These are phyloP conservation scores for Monilinia polystroma DNA, from an alignment of 2,329 filamentous ascomycete species.

Conservation along the genomic window DNA sequence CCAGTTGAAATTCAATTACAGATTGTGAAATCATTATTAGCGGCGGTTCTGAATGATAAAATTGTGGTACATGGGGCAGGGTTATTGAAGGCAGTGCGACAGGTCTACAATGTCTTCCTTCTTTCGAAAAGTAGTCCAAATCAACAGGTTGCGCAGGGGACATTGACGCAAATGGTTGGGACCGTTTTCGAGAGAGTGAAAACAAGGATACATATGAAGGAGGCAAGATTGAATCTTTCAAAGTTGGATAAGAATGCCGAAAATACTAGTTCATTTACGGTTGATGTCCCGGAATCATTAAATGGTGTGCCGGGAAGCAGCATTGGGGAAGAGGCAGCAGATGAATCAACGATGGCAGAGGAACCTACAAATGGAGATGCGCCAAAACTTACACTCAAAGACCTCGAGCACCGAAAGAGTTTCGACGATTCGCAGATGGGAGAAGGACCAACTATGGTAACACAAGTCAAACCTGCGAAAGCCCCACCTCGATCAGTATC, in stretches of 20 bases:
- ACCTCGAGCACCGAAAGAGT: constrained; percentile 65
- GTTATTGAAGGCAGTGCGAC: constrained; percentile 90
- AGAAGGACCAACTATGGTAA: constrained; percentile 66
- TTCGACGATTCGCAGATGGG: constrained; percentile 64
- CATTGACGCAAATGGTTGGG: constrained; percentile 96
- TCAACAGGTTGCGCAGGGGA: constrained; percentile 95
- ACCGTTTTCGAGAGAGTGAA: constrained; percentile 97
- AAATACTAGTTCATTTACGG: constrained; percentile 39
- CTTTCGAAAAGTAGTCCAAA: constrained; percentile 91
- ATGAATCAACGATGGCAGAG: constrained; percentile 34
- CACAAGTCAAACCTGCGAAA: constrained; percentile 52
- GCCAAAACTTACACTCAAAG: constrained; percentile 63
- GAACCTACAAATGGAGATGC: constrained; percentile 42
- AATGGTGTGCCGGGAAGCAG: constrained; percentile 32
- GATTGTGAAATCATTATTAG: constrained; percentile 94
- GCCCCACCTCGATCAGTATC: constrained; percentile 50
- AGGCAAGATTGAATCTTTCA: constrained; percentile 62
- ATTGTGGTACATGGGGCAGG: constrained; percentile 97
- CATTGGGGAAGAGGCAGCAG: constrained; percentile 34
- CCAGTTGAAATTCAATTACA: constrained; percentile 91
- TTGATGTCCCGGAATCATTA: constrained; percentile 37
- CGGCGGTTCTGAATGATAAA: constrained; percentile 96
- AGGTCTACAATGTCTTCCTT: constrained; percentile 98
- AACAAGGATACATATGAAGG: constrained; percentile 80
- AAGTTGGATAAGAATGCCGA: constrained; percentile 36